These are phyloP conservation scores for Schizopora paradoxa DNA, from an alignment of 1,284 basidiomycete species.

Conservation along the genomic window DNA sequence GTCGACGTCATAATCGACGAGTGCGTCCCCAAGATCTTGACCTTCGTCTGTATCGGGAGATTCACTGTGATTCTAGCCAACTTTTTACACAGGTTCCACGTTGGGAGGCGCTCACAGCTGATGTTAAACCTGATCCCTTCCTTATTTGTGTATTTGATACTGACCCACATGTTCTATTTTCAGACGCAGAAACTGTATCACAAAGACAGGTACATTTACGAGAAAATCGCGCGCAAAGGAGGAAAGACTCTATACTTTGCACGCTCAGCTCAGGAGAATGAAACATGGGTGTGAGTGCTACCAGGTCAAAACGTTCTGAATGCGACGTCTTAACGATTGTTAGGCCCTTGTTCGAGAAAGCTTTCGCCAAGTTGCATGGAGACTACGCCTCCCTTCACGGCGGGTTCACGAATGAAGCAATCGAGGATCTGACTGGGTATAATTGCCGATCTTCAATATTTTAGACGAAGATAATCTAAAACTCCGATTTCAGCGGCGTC, in stretches of 20 bases:
- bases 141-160: not conserved
- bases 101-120: slow-evolving; percentile 39
- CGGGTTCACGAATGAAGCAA: slow-evolving; percentile 38
- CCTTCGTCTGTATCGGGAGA: not conserved
- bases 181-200: slow-evolving; percentile 38
- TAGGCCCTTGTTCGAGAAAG: slow-evolving; percentile 47
- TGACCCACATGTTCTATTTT: slow-evolving; percentile 24
- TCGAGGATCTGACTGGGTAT: slow-evolving; percentile 48
- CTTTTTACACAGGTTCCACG: slow-evolving; percentile 42
- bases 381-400: slow-evolving; percentile 38
- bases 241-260: slow-evolving; percentile 48
- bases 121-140: slow-evolving; percentile 4
- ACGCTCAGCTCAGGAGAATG: slow-evolving; percentile 38
- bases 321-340: not conserved
- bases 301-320: not conserved
- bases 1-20: slow-evolving; percentile 42
- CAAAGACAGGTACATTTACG: slow-evolving; percentile 40
- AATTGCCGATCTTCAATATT: not conserved
- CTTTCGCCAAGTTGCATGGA: slow-evolving; percentile 49
- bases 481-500: slow-evolving; percentile 32
- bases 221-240: slow-evolving; percentile 39
- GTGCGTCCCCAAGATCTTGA: slow-evolving; percentile 27
- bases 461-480: not conserved
- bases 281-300: slow-evolving; percentile 41
- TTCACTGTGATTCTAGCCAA: slow-evolving; percentile 26